Base-by-base conservation (phyloP, 768 basidiomycete species). In the Boletellus ananas region DNA sequence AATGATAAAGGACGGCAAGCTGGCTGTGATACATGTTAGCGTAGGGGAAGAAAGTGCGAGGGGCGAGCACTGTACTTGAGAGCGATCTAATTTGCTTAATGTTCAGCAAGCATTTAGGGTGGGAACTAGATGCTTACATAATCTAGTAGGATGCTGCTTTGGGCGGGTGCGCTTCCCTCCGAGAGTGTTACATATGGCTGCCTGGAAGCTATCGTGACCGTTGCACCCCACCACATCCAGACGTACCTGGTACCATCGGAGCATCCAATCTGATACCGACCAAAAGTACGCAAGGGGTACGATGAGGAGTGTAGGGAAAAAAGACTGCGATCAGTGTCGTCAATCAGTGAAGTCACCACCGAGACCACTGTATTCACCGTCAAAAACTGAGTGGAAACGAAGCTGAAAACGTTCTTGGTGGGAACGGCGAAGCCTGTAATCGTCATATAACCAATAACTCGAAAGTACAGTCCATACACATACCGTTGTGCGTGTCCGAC, bases 121-220 rank as follows among this genome's bases (percentile, higher is more conserved):
- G 9, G 21, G 51, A 14, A 51, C 29, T 13, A 18, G 34, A 23
- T 43, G 53, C 80, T 43, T 56, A 84, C 83, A 64, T 87, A 87
- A 62, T 87, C 80, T 21, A 85, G 60, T 16, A 88, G 68, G n/a
- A 88, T 62, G 45, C 79, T 79, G 54, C 81, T 78, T 48, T 81
- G 72, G 1, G 84, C 83, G 2, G 69, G 62, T 1, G 77, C 78
- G 52, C 69, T 68, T 2, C 83, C 84, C 55, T 72, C 69, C 16
- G 78, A 72, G 23, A 88, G 65, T 6, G 74, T 65, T 6, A 88
- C 69, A 52, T 84, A 87, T 3, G 86, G 84, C 85, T 87, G 50
- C 29, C 37, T 12, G 38, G 37, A 33, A 43, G 36, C 14, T 54
- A 29, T n/a, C 31, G 55, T 50, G 43, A 57, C 21, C 27, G 12